Evolutionary conservation across 1,284 basidiomycete species (phyloP).

Genomic region (Singerocomus rubriflavus): DNA sequence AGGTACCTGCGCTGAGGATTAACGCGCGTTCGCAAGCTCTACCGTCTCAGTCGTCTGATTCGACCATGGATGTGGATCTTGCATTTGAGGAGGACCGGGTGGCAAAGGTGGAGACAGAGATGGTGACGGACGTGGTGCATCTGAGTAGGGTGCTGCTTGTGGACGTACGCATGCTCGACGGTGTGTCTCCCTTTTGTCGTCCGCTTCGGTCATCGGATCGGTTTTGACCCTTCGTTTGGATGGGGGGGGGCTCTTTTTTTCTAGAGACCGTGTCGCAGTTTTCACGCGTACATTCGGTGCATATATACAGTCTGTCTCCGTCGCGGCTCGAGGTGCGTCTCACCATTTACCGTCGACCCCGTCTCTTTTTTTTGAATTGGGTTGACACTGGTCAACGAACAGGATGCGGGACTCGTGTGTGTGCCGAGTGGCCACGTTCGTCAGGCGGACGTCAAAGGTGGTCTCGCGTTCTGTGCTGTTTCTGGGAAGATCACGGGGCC

Average conservation of each 20-base stretch:
- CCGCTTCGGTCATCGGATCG: not conserved
- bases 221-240: not conserved
- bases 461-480: conserved; percentile 38
- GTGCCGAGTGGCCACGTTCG: conserved; percentile 47
- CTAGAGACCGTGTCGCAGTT: conserved; percentile 52
- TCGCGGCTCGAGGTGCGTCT: conserved; percentile 52
- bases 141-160: conserved; percentile 51
- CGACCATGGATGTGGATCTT: conserved; percentile 46
- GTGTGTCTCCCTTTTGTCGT: conserved; percentile 37
- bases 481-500: conserved; percentile 53
- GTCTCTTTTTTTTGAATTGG: no score
- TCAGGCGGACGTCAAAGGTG: conserved; percentile 46
- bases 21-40: conserved; percentile 10
- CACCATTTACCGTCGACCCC: not conserved
- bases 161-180: conserved; percentile 55
- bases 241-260: not conserved
- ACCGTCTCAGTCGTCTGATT: conserved; percentile 31
- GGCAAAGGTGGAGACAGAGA: not conserved
- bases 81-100: conserved; percentile 33
- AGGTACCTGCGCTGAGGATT: conserved; percentile 26
- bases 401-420: conserved; percentile 64
- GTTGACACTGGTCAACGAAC: not conserved
- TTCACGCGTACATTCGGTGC: conserved; percentile 45
- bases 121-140: conserved; percentile 34
- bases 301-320: conserved; percentile 67